Conservation (phyloP, 495 filamentous ascomycete species). For the Daldinia childiae region DNA sequence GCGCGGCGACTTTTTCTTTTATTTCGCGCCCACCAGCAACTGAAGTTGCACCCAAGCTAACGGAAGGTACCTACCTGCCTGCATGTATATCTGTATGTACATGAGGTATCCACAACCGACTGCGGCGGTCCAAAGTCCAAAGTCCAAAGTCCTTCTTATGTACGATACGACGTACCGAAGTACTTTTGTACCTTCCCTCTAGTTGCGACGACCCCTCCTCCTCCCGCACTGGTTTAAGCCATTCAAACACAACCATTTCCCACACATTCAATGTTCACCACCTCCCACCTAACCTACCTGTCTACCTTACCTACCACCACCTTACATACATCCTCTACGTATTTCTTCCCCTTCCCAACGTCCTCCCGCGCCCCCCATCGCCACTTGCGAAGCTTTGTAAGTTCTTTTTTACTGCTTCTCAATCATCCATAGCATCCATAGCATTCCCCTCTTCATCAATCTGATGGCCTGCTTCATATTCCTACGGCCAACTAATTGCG, state of each 20-base stretch:
- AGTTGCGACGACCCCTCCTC: conserved; percentile 36
- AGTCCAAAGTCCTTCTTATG: conserved; percentile 16
- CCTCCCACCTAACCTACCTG: conserved; percentile 19
- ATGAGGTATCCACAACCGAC: conserved; percentile 35
- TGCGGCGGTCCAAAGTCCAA: conserved; percentile 19
- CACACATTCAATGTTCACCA: conserved; percentile 32
- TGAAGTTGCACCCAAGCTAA: conserved; percentile 9
- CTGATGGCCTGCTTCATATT: conserved; percentile 13
- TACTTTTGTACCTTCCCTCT: conserved; percentile 32
- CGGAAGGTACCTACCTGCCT: conserved; percentile 7
- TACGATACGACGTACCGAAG: conserved; percentile 30
- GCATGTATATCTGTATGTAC: conserved; percentile 1
- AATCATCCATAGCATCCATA: background rate
- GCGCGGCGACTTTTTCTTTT: conserved; percentile 23
- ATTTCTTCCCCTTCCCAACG: conserved; percentile 39
- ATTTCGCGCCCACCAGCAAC: conserved; percentile 1
- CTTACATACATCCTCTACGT: conserved; percentile 32
- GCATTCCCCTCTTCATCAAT: conserved; percentile 18
- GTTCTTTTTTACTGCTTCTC: conserved; percentile 13
- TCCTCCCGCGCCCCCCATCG: conserved; percentile 26
- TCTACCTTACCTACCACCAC: conserved; percentile 22
- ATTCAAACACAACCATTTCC: conserved; percentile 42
- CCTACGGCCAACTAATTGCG: conserved; percentile 24
- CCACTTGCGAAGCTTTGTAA: conserved; percentile 34
- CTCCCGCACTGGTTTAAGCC: conserved; percentile 13